Evolutionary conservation across 441 rosid species (phyloP), one percentile per base, ranked within the genome.

Genomic region (Populus tomentosa): DNA sequence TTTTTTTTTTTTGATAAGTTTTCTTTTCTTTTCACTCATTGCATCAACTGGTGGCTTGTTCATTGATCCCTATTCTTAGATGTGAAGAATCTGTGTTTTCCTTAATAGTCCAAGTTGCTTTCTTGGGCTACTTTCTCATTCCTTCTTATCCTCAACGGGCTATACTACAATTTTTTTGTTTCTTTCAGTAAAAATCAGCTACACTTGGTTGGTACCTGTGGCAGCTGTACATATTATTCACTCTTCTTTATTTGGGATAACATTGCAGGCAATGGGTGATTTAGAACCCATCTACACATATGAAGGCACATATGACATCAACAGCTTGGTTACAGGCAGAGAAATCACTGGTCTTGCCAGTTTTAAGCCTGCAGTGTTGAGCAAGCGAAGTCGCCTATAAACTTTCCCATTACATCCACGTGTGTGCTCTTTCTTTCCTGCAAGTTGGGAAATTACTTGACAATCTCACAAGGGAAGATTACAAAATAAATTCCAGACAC

Each of bases 261-360:
- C 3, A n/a, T 70, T 86, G 89, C 91, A 92, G 99, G 99, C 99
- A 69, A 92, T 95, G 83, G 92, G 99, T 72, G 99, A 94, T 87
- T 84, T 95, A 87, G 99, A 95, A 77, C 99, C 99, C 7, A 94
- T 95, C 67, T 88, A 91, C 82, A 94, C 98, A 5, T 94, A 87
- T 46, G 98, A 93, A 86, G 99, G 97, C 79, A 93, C 98, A 20
- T 89, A 92, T 21, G 98, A 96, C 61, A 92, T 96, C 75, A 96
- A 94, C 90, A 90, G 78, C 80, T 86, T 95, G 87, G 88, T 93
- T 21, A 92, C 98, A 0, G 98, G 90, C 18, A 83, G 98, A 81
- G 98, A 92, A 85, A 83, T 96, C 30, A 94, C 98, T 0, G 97
- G 97, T 42, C n/a, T 91, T 69, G 94, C 98, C 30, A 90, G 94